These are phyloP conservation scores for Cordyceps fumosorosea DNA, from an alignment of 2,329 filamentous ascomycete genomes.

Conservation along the genomic window DNA sequence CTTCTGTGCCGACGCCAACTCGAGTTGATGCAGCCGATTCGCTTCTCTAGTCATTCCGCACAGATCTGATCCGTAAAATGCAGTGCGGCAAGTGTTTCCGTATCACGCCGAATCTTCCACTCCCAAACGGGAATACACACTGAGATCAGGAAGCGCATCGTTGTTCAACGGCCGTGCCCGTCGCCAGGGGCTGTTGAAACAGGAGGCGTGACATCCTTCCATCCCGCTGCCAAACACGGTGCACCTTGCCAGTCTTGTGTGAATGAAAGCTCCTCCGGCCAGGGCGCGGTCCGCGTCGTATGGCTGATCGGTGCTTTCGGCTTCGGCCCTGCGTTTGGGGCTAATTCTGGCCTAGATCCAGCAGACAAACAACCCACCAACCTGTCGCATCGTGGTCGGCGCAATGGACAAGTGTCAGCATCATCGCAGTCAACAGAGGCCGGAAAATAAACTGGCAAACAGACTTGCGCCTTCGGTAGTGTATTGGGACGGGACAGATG, in stretches of 20 bases:
- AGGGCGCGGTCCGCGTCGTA: background rate
- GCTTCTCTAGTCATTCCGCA: background rate
- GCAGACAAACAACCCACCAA: background rate
- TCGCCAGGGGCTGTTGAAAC: background rate
- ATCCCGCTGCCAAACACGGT: background rate
- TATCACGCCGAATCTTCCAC: background rate
- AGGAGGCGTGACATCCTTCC: background rate
- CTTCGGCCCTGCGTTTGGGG: background rate
- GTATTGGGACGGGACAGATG: background rate
- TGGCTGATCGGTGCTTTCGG: background rate
- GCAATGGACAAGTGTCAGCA: constrained; percentile 1
- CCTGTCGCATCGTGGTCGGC: background rate
- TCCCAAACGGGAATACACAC: background rate
- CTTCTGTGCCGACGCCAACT: background rate
- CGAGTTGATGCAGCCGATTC: background rate
- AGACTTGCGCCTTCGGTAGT: background rate
- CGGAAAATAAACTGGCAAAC: background rate
- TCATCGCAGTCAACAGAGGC: background rate
- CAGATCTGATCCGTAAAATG: background rate
- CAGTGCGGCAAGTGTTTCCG: background rate
- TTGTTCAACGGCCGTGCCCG: background rate
- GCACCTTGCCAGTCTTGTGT: background rate
- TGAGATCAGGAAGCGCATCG: background rate
- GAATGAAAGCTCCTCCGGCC: background rate
- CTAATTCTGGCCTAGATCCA: background rate